A percentile compares a stretch with the other conserved stretches of the same genome.
Evolutionary conservation across 495 filamentous ascomycete species (phyloP).

Genomic region (Talaromyces trachyspermus): DNA sequence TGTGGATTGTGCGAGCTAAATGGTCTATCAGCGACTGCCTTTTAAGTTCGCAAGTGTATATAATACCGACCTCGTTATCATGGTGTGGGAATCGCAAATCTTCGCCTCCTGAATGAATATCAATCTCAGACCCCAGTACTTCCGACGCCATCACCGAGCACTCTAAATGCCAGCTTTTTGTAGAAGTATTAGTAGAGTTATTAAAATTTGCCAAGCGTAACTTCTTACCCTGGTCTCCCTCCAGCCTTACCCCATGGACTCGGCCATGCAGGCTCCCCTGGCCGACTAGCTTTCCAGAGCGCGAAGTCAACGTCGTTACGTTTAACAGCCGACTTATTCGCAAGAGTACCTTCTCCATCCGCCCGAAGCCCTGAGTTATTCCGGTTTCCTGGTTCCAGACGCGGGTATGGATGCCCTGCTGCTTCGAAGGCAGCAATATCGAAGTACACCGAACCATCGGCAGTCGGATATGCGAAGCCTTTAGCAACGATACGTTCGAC

Average conservation of each 20-base stretch:
- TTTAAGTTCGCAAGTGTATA: neutral
- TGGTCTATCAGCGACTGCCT: neutral
- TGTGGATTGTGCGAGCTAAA: neutral
- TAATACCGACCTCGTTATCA: constrained; percentile 72
- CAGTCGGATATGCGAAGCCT: constrained; percentile 71
- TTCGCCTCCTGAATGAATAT: constrained; percentile 89
- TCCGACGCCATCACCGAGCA: constrained; percentile 95
- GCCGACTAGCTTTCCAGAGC: constrained; percentile 87
- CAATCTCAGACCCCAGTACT: constrained; percentile 71
- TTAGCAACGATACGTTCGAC: constrained; percentile 75
- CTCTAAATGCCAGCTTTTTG: constrained; percentile 82
- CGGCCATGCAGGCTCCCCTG: constrained; percentile 85
- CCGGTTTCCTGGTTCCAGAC: constrained; percentile 78
- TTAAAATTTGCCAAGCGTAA: neutral
- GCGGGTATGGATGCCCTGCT: constrained; percentile 73
- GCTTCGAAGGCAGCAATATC: constrained; percentile 83
- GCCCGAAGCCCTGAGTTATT: constrained; percentile 74
- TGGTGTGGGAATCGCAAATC: constrained; percentile 94
- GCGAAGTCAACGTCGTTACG: constrained; percentile 76
- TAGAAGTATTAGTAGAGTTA: neutral
- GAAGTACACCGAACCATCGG: constrained; percentile 87
- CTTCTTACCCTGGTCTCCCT: constrained; percentile 59
- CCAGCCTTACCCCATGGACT: constrained; percentile 69
- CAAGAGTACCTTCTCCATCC: constrained; percentile 82
- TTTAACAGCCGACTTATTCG: constrained; percentile 60